Conservation (phyloP, 805 yeast genomes). For the Danielozyma ontarioensis region DNA sequence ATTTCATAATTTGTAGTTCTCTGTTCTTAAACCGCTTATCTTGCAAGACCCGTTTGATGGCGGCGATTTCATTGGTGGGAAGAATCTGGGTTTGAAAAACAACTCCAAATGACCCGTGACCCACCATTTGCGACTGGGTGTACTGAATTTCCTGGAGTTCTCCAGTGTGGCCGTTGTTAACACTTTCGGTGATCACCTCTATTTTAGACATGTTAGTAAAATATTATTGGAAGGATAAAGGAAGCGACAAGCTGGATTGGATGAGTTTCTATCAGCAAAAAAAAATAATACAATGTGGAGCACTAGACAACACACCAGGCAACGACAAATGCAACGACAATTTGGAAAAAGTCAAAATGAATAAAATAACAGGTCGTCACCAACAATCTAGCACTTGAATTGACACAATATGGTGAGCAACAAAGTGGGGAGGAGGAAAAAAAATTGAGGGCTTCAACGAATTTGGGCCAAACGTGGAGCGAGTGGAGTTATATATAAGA, state of each 20-base stretch:
- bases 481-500: neutral
- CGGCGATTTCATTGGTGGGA: slow-evolving; percentile 75
- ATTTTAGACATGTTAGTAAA: slow-evolving; percentile 40
- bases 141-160: slow-evolving; percentile 59
- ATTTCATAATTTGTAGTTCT: slow-evolving; percentile 92
- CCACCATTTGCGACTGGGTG: slow-evolving; percentile 84
- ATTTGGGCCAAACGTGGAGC: neutral
- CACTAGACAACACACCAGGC: no score
- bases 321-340: no score
- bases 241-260: no score
- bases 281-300: no score
- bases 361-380: no score
- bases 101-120: slow-evolving; percentile 99
- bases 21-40: slow-evolving; percentile 92
- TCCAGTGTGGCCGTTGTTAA: slow-evolving; percentile 68
- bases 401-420: no score
- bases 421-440: no score
- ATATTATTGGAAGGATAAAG: neutral
- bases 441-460: neutral
- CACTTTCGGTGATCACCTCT: slow-evolving; percentile 56
- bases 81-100: slow-evolving; percentile 83
- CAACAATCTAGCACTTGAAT: no score
- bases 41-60: slow-evolving; percentile 93
- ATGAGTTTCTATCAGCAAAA: no score
- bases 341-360: no score